A percentile compares a stretch with the other conserved stretches of the same genome.
Conservation (phyloP, 1,139 yeast genomes). For the Scheffersomyces illinoinensis region DNA sequence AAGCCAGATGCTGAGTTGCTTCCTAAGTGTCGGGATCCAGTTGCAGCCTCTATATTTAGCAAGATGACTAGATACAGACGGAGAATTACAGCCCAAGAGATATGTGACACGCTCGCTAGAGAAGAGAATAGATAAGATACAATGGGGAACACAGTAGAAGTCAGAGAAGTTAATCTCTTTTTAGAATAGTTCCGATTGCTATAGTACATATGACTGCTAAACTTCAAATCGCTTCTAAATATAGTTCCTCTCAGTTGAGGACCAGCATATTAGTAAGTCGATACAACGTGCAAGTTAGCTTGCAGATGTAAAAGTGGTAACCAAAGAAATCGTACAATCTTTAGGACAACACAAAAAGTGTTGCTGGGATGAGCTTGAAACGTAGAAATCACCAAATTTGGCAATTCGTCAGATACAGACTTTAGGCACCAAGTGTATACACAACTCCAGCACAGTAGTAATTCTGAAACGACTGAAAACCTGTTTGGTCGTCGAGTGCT, state of each 20-base stretch:
- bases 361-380: background rate
- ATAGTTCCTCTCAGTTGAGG: background rate
- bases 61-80: constrained; percentile 24
- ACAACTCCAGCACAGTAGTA: no score
- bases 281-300: background rate
- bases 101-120: background rate
- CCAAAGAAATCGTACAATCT: background rate
- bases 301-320: background rate
- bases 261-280: background rate
- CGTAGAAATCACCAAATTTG: background rate
- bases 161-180: background rate
- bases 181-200: no score
- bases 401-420: background rate
- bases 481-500: background rate
- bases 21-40: constrained; percentile 26
- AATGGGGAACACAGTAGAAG: no score
- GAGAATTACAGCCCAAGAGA: constrained; percentile 3
- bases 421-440: background rate
- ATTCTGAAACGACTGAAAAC: background rate
- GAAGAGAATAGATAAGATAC: background rate
- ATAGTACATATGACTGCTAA: background rate
- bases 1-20: constrained; percentile 16
- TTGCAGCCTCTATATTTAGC: constrained; percentile 18
- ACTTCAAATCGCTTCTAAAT: background rate
- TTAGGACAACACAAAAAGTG: background rate